Evolutionary conservation across 1,284 basidiomycete genomes (phyloP).

Genomic region (Austropuccinia psidii): DNA sequence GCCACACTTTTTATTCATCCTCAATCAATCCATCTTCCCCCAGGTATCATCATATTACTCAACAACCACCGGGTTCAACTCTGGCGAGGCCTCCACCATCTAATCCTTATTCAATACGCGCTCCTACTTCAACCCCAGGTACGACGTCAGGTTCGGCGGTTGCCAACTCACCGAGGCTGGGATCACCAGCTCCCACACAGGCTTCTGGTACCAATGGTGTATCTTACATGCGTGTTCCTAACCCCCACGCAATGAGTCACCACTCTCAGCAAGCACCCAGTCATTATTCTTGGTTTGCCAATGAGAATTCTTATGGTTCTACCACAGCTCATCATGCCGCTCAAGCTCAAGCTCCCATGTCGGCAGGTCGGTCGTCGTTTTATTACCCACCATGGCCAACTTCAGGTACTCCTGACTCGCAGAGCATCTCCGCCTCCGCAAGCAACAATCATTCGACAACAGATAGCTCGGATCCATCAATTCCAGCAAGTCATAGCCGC

Average conservation of each 20-base stretch:
- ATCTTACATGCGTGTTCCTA: constrained; percentile 18
- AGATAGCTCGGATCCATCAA: background rate
- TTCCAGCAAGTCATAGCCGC: constrained; percentile 3
- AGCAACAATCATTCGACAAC: background rate
- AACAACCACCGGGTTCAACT: background rate
- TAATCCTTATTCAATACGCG: constrained; percentile 3
- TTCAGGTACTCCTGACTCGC: background rate
- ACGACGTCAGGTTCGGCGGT: constrained; percentile 1
- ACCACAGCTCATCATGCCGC: background rate
- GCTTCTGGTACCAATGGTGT: background rate
- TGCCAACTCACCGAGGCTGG: background rate
- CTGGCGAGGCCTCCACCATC: background rate
- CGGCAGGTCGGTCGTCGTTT: constrained; percentile 9
- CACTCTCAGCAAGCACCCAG: background rate
- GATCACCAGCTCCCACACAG: background rate
- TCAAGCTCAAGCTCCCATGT: background rate
- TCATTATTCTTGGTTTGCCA: constrained; percentile 23
- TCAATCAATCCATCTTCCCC: constrained; percentile 18
- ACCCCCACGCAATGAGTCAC: constrained; percentile 2
- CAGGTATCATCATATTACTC: constrained; percentile 25
- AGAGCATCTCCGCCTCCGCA: background rate
- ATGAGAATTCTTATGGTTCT: constrained; percentile 1
- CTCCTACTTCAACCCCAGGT: background rate
- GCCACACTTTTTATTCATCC: constrained; percentile 1
- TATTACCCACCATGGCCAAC: constrained; percentile 22